A percentile compares a stretch with the other conserved stretches of the same genome.
Evolutionary conservation across 345 rosid species (phyloP).

Genomic region (Boechera divaricarpa): DNA sequence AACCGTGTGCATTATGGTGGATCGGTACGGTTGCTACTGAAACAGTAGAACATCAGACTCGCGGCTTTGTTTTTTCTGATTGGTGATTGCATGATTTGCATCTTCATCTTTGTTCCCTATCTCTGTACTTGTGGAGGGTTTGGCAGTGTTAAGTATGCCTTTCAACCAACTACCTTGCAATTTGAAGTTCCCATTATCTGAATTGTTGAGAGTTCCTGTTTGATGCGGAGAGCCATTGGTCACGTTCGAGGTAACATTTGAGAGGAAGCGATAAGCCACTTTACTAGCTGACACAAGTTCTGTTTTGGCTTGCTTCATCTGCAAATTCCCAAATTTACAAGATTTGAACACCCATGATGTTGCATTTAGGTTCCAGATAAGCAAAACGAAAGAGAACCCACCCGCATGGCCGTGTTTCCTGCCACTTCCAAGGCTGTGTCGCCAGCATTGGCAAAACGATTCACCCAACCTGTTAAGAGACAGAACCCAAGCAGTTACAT

Average conservation of each 20-base stretch:
- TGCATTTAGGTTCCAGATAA: background rate
- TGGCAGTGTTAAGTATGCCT: conserved; percentile 64
- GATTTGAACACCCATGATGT: background rate
- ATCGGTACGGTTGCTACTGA: conserved; percentile 16
- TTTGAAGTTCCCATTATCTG: conserved; percentile 62
- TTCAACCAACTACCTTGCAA: conserved; percentile 84
- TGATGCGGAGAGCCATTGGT: conserved; percentile 34
- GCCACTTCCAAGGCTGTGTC: conserved; percentile 92
- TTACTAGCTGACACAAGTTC: conserved; percentile 94
- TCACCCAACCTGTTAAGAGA: conserved; percentile 82
- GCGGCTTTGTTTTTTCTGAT: conserved; percentile 37
- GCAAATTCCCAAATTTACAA: conserved; percentile 43
- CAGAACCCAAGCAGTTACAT: conserved; percentile 6
- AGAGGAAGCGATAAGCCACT: conserved; percentile 88
- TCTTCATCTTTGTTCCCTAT: conserved; percentile 43
- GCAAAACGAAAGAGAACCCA: conserved; percentile 39
- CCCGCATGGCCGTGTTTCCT: conserved; percentile 81
- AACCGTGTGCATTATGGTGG: conserved; percentile 25
- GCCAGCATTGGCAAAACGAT: conserved; percentile 97
- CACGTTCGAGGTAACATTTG: conserved; percentile 61
- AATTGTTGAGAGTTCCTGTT: conserved; percentile 59
- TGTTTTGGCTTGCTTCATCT: conserved; percentile 94
- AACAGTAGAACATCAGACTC: conserved; percentile 36
- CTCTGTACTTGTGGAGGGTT: conserved; percentile 48
- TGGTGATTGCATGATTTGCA: conserved; percentile 36